These are phyloP conservation scores for Cordyceps pruinosa DNA, from an alignment of 2,329 filamentous ascomycete genomes.

Conservation along the genomic window DNA sequence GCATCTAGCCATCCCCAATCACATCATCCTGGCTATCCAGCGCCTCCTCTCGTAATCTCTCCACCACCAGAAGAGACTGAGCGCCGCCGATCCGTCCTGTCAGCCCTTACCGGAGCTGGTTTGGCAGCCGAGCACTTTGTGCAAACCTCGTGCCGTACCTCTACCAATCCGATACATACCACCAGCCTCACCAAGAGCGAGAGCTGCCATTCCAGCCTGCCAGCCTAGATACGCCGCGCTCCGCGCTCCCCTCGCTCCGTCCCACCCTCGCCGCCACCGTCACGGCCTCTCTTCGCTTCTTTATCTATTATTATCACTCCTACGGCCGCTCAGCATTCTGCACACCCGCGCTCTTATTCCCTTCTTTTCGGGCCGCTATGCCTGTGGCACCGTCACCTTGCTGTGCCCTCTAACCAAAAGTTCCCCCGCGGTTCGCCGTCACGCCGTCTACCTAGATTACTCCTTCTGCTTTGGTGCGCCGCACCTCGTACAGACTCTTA, in stretches of 20 bases:
- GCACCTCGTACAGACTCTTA: neutral
- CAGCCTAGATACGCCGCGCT: neutral
- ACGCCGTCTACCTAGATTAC: no score
- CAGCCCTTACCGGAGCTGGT: neutral
- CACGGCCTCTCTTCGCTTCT: neutral
- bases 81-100: slow-evolving; percentile 2
- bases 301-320: neutral
- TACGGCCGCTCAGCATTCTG: neutral
- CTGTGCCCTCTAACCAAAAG: slow-evolving; percentile 4
- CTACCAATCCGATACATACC: neutral
- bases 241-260: neutral
- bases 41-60: slow-evolving; percentile 5
- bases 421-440: neutral
- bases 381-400: neutral
- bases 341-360: neutral
- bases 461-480: neutral
- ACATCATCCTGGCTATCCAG: slow-evolving; percentile 6
- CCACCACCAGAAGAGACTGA: neutral
- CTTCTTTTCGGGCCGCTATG: slow-evolving; percentile 1
- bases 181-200: neutral
- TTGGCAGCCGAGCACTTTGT: neutral
- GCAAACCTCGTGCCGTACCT: neutral
- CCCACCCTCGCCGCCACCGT: neutral
- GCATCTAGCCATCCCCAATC: slow-evolving; percentile 5
- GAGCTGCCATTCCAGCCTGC: neutral